Evolutionary conservation across 2,329 filamentous ascomycete genomes (phyloP).

Genomic region (Beauveria sp.): DNA sequence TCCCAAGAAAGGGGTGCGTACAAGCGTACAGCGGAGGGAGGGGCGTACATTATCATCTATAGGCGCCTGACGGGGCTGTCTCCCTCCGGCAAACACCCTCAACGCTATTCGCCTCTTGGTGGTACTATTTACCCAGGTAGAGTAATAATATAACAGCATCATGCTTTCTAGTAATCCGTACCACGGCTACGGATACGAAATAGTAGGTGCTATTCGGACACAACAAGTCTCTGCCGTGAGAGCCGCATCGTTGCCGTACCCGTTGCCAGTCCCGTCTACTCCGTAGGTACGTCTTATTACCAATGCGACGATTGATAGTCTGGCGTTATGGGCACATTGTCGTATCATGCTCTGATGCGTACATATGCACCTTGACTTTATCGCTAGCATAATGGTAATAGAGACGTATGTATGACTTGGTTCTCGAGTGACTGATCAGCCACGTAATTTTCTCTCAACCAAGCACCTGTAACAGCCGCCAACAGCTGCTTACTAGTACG

Average conservation of each 20-base stretch:
- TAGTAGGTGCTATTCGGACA: not conserved
- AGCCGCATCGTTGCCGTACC: not conserved
- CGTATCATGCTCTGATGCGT: not conserved
- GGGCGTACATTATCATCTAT: not conserved
- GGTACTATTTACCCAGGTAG: not conserved
- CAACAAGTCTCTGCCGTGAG: slow-evolving; percentile 1
- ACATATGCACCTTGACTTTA: not conserved
- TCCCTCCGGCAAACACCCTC: not conserved
- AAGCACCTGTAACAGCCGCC: not conserved
- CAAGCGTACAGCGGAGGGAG: not conserved
- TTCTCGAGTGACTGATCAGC: too few species aligned
- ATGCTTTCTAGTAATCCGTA: not conserved
- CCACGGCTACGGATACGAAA: not conserved
- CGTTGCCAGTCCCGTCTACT: not conserved
- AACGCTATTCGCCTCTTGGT: not conserved
- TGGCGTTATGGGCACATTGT: not conserved
- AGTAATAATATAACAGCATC: not conserved
- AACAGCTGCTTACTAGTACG: not conserved
- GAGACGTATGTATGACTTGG: too few species aligned
- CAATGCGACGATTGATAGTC: not conserved
- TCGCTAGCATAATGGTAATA: too few species aligned
- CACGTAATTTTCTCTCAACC: too few species aligned
- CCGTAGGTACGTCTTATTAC: not conserved
- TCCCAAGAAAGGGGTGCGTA: not conserved
- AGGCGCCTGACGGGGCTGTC: not conserved